Evolutionary conservation across 1,284 basidiomycete species (phyloP).

Genomic region (Vanrija sp.): DNA sequence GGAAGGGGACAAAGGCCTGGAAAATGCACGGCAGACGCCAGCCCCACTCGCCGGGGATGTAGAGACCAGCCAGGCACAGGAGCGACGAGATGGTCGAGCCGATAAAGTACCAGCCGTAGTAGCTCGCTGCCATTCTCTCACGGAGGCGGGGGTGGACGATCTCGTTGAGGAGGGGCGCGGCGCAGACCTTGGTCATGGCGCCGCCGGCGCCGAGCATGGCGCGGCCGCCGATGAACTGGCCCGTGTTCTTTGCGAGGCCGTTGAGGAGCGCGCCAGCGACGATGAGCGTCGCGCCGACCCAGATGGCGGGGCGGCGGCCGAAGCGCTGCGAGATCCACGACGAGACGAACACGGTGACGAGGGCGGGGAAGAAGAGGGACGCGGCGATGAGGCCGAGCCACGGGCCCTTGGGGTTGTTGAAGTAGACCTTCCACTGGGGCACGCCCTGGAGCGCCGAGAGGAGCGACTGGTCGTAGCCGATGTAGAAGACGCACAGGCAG

Average conservation of each 20-base stretch:
- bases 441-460: slow-evolving; percentile 24
- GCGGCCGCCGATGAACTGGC: slow-evolving; percentile 21
- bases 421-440: slow-evolving; percentile 28
- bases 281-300: slow-evolving; percentile 24
- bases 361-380: slow-evolving; percentile 25
- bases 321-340: slow-evolving; percentile 19
- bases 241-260: slow-evolving; percentile 18
- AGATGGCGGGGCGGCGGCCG: slow-evolving; percentile 23
- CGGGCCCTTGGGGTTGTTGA: slow-evolving; percentile 19
- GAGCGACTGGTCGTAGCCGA: slow-evolving; percentile 25
- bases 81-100: slow-evolving; percentile 9
- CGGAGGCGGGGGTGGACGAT: slow-evolving; percentile 28
- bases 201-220: slow-evolving; percentile 25
- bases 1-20: slow-evolving; percentile 9
- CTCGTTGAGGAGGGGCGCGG: slow-evolving; percentile 21
- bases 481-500: slow-evolving; percentile 26
- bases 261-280: slow-evolving; percentile 28
- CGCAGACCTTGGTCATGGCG: slow-evolving; percentile 26
- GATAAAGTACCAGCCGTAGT: slow-evolving; percentile 16
- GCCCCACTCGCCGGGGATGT: slow-evolving; percentile 14
- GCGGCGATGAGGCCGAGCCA: slow-evolving; percentile 28
- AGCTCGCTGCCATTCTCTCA: slow-evolving; percentile 11
- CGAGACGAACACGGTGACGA: slow-evolving; percentile 23
- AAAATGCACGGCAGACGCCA: slow-evolving; percentile 19
- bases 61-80: slow-evolving; percentile 9